phyloP scores from a whole-genome alignment of 1,139 yeast species.

The Suhomyces anneliseae region DNA sequence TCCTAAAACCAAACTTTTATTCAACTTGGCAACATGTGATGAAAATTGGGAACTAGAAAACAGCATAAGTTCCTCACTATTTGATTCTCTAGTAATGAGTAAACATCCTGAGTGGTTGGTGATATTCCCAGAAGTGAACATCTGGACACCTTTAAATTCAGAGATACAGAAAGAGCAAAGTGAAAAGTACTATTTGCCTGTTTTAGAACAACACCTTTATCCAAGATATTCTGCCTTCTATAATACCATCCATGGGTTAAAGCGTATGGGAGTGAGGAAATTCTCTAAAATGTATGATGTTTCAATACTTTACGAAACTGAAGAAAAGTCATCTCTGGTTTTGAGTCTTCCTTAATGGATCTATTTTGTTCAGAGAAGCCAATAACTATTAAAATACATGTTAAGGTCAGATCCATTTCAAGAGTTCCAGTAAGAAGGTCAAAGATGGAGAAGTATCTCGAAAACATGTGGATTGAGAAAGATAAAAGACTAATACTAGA shows the following conservation, averaged over 20 bases:
- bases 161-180: constrained; percentile 51
- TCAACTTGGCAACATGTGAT: constrained; percentile 50
- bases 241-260: constrained; percentile 49
- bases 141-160: constrained; percentile 49
- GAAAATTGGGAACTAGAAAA: constrained; percentile 64
- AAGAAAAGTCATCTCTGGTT: not conserved
- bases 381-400: constrained; percentile 48
- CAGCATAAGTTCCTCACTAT: constrained; percentile 24
- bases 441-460: constrained; percentile 70
- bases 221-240: constrained; percentile 61
- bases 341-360: constrained; percentile 57
- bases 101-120: constrained; percentile 53
- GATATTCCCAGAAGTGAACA: constrained; percentile 73
- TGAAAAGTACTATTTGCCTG: constrained; percentile 53
- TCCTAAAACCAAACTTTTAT: constrained; percentile 45
- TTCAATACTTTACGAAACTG: constrained; percentile 45
- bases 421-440: constrained; percentile 52
- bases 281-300: constrained; percentile 52
- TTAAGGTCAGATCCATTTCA: constrained; percentile 46
- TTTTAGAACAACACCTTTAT: constrained; percentile 54
- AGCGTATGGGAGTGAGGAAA: constrained; percentile 29
- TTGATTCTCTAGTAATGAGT: constrained; percentile 25
- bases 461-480: constrained; percentile 67
- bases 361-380: constrained; percentile 47
- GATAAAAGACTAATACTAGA: constrained; percentile 35